Evolutionary conservation across 1,139 yeast genomes (phyloP).

Genomic region (Blastobotrys arbuscula): DNA sequence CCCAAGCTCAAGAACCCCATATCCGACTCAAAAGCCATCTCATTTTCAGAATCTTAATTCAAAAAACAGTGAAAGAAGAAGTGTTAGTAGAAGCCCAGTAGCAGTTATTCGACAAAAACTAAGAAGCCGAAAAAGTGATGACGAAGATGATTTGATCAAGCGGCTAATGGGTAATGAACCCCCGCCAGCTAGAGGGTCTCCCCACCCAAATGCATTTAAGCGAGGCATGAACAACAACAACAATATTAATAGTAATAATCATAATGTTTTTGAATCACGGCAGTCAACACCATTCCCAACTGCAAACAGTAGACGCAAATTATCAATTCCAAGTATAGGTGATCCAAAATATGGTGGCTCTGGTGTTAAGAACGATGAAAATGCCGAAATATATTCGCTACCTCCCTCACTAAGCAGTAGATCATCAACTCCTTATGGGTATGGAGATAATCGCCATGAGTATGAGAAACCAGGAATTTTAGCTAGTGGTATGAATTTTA

Average conservation of each 20-base stretch:
- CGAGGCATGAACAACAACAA: neutral
- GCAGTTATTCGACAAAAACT: neutral
- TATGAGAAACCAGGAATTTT: constrained; percentile 10
- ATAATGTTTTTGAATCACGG: neutral
- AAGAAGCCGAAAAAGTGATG: neutral
- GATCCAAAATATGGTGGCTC: constrained; percentile 9
- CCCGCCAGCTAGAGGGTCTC: neutral
- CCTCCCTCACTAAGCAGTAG: neutral
- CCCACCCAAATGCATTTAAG: neutral
- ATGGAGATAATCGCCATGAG: constrained; percentile 9
- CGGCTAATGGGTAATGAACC: constrained; percentile 8
- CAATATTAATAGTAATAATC: neutral
- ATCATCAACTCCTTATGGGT: neutral
- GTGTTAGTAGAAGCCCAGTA: constrained; percentile 2
- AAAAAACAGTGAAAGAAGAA: neutral
- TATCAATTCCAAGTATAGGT: constrained; percentile 10
- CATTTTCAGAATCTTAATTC: neutral
- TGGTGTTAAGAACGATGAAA: constrained; percentile 5
- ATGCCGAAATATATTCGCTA: constrained; percentile 4
- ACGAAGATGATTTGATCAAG: constrained; percentile 11
- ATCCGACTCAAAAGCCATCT: neutral
- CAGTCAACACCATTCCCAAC: constrained; percentile 6
- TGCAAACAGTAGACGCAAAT: neutral
- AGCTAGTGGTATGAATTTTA: constrained; percentile 6
- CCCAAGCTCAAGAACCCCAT: neutral